Evolutionary conservation across 2,329 filamentous ascomycete genomes (phyloP), one percentile per base, ranked within the genome.

Genomic region (Ceratocystis alfenasii): DNA sequence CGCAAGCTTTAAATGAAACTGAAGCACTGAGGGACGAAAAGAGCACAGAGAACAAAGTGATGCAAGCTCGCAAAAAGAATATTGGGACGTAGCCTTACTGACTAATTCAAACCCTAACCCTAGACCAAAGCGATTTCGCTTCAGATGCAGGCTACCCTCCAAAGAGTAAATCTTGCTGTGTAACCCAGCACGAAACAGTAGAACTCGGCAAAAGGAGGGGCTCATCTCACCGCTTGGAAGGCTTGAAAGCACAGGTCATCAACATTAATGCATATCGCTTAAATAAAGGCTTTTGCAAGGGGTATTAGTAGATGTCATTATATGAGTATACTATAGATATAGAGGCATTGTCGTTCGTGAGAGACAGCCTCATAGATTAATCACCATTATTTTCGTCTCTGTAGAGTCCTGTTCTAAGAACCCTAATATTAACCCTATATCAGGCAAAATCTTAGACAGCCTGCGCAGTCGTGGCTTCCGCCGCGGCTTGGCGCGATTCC

Each of bases 1-100:
- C 55, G 33, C 28, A 30, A 59, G 55, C 55, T n/a, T 28, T 28
- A 36, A 59, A 59, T 36, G 55, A 59, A 59, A 8, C 8, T 41
- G 5, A 59, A 59, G 28, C 55, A 53, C 3, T 10, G 48, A 10
- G 22, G 20, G n/a, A 50, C n/a, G 20, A 20, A 20, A 20, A 48
- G 44, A 46, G 22, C 48, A 59, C 28, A 36, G 28, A 59, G 55
- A 33, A 36, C 55, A 59, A 59, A 33, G 25, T 33, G 28, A 59
- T 30, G 25, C 53, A 57, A 57, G 48, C 22, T 28, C 22, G 20
- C 25, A 28, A 33, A 57, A 28, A 28, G 53, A 57, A 59, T 36
- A 20, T 59, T 41, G 25, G 55, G 55, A 36, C 55, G 28, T 59
- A 59, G 55, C 55, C 55, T 59, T 59, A 59, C 55, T 59, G 55